These are phyloP conservation scores for Nicotiana otophora DNA, from an alignment of 257 asterid genomes.

Conservation along the genomic window DNA sequence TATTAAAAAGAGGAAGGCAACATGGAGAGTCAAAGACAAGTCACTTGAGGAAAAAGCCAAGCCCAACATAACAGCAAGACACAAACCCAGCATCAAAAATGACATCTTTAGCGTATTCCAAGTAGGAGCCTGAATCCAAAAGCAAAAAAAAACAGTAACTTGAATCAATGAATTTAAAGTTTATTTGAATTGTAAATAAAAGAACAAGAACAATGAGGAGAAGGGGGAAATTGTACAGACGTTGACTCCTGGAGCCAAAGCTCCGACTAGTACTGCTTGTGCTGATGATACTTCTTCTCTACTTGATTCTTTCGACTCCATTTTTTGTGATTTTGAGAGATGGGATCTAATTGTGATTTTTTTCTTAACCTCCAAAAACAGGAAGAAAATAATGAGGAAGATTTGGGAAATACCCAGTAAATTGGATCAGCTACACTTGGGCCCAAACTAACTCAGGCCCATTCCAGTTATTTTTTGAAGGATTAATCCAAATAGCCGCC, in stretches of 20 bases:
- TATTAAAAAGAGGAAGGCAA: conserved; percentile 63
- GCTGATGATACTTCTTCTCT: conserved; percentile 6
- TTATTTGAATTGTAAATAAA: neutral
- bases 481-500: too few relatives aligned
- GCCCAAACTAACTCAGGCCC: neutral
- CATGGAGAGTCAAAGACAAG: conserved; percentile 59
- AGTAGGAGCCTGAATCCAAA: conserved; percentile 56
- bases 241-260: conserved; percentile 10
- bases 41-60: conserved; percentile 81
- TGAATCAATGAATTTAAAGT: neutral
- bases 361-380: neutral
- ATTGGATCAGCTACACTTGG: neutral
- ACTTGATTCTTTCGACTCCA: conserved; percentile 5
- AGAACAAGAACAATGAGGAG: too few relatives aligned
- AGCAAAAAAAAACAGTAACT: neutral
- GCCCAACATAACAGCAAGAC: conserved; percentile 75
- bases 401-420: neutral
- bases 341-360: neutral
- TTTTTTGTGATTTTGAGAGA: neutral
- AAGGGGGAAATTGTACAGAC: neutral
- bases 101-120: conserved; percentile 81
- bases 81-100: conserved; percentile 67
- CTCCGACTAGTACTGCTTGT: neutral
- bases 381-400: neutral
- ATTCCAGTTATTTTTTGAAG: too few relatives aligned